phyloP scores from a whole-genome alignment of 768 basidiomycete genomes.

The Krasilnikovozyma curviuscula region DNA sequence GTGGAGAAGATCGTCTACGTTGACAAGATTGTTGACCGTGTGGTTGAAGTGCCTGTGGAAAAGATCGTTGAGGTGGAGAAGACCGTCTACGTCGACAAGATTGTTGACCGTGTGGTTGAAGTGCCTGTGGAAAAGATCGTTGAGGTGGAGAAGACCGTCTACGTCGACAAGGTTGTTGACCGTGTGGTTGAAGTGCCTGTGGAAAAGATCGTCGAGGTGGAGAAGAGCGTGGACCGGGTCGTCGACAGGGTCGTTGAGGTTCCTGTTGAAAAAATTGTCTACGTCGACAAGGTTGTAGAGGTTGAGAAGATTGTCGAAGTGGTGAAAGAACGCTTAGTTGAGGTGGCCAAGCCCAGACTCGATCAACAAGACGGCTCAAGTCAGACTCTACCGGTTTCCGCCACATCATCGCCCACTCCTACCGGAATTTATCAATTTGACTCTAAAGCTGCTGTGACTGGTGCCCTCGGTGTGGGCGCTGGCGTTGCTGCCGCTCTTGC shows the following conservation, averaged over 20 bases:
- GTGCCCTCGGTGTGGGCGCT: constrained; percentile 6
- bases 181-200: constrained; percentile 19
- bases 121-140: constrained; percentile 17
- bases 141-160: constrained; percentile 15
- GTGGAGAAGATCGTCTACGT: constrained; percentile 5
- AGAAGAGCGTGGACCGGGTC: constrained; percentile 18
- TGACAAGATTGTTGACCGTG: constrained; percentile 18
- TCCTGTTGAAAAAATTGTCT: constrained; percentile 15
- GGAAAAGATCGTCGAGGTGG: constrained; percentile 14
- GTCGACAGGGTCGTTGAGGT: constrained; percentile 15
- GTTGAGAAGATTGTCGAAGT: constrained; percentile 22
- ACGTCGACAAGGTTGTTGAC: constrained; percentile 8
- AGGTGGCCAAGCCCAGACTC: no score
- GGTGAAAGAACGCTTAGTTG: no score
- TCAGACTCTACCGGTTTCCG: no score
- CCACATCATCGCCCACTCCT: no score
- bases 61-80: constrained; percentile 21
- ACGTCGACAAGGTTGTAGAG: constrained; percentile 17
- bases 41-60: constrained; percentile 18
- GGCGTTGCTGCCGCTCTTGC: constrained; percentile 18
- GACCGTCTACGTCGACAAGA: constrained; percentile 15
- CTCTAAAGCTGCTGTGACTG: no score
- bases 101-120: constrained; percentile 22
- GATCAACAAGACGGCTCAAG: no score
- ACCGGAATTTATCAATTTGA: no score